Evolutionary conservation across 2,329 filamentous ascomycete genomes (phyloP).

Genomic region (Daldinia eschscholtzii): DNA sequence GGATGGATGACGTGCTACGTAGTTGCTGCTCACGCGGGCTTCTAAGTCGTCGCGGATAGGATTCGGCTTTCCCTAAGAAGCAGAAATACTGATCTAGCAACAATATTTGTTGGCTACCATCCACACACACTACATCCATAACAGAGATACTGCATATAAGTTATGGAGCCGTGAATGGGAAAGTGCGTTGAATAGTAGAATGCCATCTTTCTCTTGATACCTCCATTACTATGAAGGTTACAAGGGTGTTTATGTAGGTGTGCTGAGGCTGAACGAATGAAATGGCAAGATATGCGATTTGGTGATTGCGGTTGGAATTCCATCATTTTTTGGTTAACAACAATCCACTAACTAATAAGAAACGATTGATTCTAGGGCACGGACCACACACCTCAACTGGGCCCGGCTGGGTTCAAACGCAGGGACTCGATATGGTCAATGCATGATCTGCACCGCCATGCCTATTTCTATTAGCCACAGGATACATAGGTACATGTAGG

Average conservation of each 20-base stretch:
- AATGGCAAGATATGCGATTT: constrained; percentile 29
- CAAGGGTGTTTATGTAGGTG: neutral
- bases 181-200: constrained; percentile 18
- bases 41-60: constrained; percentile 20
- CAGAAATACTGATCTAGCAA: constrained; percentile 23
- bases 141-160: constrained; percentile 10
- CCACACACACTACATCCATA: constrained; percentile 14
- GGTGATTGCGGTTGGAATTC: constrained; percentile 40
- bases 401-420: neutral
- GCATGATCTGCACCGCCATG: constrained; percentile 14
- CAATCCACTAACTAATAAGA: no score
- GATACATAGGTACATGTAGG: neutral
- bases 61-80: constrained; percentile 20
- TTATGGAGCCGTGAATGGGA: constrained; percentile 27
- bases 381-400: neutral
- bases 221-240: constrained; percentile 18
- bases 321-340: constrained; percentile 24
- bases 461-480: constrained; percentile 21
- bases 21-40: constrained; percentile 37
- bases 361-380: no score
- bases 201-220: constrained; percentile 2
- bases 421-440: neutral
- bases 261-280: constrained; percentile 38
- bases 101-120: constrained; percentile 20
- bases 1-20: constrained; percentile 42